phyloP scores from a whole-genome alignment of 2,329 filamentous ascomycete genomes.

The Sclerotinia subarctica region DNA sequence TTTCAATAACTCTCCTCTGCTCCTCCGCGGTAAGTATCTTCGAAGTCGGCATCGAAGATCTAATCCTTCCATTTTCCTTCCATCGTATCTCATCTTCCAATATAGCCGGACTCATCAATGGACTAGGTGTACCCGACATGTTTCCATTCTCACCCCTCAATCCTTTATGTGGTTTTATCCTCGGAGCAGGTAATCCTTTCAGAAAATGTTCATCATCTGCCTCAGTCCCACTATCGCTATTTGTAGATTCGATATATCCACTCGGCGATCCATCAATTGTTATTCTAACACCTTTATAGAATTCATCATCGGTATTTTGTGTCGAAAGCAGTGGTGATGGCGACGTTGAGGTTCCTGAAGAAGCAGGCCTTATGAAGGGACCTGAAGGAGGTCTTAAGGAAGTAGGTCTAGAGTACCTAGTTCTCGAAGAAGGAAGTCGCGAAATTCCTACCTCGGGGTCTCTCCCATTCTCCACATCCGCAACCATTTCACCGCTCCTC shows the following conservation, averaged over 20 bases:
- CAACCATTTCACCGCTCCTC: neutral
- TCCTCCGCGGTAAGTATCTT: constrained; percentile 24
- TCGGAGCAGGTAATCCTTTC: constrained; percentile 79
- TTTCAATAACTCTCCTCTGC: constrained; percentile 37
- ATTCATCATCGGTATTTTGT: constrained; percentile 39
- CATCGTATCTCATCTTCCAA: constrained; percentile 41
- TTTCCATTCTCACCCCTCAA: constrained; percentile 59
- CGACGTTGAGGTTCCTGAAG: constrained; percentile 23
- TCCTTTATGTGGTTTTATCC: constrained; percentile 71
- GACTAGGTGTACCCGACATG: constrained; percentile 55
- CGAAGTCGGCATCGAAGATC: constrained; percentile 13
- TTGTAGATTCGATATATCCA: constrained; percentile 44
- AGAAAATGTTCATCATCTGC: constrained; percentile 91
- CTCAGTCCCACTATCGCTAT: constrained; percentile 89
- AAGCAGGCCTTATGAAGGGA: neutral
- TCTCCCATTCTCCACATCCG: neutral
- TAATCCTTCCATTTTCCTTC: constrained; percentile 22
- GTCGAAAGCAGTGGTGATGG: constrained; percentile 31
- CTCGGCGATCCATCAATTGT: constrained; percentile 20
- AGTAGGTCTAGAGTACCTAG: neutral
- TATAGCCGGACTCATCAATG: constrained; percentile 49
- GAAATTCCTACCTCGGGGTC: neutral
- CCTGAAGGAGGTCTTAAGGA: neutral
- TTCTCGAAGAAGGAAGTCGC: neutral
- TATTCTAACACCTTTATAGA: constrained; percentile 26